Percentiles rank a stretch among this genome's conserved stretches.
Evolutionary conservation across 192 early-diverging fungal species (phyloP).

Genomic region (Dispira simplex): DNA sequence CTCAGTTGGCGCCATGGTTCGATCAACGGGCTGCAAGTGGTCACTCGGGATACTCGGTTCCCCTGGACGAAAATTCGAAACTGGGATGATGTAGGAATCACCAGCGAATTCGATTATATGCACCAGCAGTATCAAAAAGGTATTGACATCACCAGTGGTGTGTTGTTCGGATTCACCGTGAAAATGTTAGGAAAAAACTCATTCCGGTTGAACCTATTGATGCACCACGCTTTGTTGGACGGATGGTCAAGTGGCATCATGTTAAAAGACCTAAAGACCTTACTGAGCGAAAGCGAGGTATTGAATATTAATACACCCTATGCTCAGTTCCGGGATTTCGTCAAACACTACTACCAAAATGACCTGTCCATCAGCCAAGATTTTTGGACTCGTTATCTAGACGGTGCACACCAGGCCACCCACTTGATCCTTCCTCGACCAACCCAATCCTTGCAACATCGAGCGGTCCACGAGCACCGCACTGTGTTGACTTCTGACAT

Average conservation of each 20-base stretch:
- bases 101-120: not conserved
- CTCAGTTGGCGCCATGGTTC: not conserved
- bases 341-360: too few relatives aligned
- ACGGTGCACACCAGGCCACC: not conserved
- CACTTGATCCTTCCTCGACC: not conserved
- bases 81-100: not conserved
- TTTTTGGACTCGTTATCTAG: not conserved
- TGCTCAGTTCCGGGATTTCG: not conserved
- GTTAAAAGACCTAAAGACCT: not conserved
- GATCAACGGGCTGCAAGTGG: not conserved
- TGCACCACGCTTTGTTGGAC: constrained; percentile 2
- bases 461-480: not conserved
- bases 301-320: too few relatives aligned
- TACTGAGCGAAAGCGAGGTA: not conserved
- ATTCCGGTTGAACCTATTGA: not conserved
- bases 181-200: not conserved
- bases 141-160: not conserved
- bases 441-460: not conserved
- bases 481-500: not conserved
- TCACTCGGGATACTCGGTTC: not conserved
- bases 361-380: not conserved
- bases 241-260: not conserved
- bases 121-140: not conserved
- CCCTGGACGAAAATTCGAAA: not conserved
- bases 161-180: not conserved